phyloP scores from a whole-genome alignment of 140 eudicot species.

The Flaveria floridana region DNA sequence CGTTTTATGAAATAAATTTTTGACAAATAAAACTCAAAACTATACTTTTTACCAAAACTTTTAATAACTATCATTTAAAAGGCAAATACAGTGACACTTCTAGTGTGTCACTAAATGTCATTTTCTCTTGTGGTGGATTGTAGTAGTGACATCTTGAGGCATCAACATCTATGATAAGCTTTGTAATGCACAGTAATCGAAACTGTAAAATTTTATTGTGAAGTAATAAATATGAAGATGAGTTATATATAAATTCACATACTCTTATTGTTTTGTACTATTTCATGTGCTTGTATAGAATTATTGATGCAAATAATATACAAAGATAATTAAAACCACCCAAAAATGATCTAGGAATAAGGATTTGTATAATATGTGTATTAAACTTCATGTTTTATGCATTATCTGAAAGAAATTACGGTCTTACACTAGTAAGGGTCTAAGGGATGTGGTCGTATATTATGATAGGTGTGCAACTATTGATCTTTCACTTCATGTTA shows the following conservation, averaged over 20 bases:
- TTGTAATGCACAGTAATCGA: background rate
- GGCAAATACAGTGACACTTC: background rate
- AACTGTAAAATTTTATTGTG: background rate
- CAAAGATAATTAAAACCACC: no score
- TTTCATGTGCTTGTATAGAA: no score
- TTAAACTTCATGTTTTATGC: constrained; percentile 74
- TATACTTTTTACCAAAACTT: background rate
- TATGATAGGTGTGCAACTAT: constrained; percentile 79
- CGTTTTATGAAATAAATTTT: background rate
- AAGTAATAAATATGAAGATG: background rate
- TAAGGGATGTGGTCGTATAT: constrained; percentile 73
- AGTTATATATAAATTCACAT: background rate
- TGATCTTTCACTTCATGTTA: constrained; percentile 68
- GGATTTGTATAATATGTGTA: constrained; percentile 43
- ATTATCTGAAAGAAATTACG: constrained; percentile 78
- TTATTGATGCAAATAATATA: background rate
- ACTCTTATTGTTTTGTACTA: background rate
- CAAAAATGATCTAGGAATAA: background rate
- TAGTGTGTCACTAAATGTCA: background rate
- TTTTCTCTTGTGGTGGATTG: background rate
- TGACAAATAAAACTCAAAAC: background rate
- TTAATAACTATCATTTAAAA: background rate
- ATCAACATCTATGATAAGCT: background rate
- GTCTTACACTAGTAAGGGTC: constrained; percentile 57
- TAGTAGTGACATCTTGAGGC: background rate